Conservation (phyloP, 108 stramenopile genomes). For the Cyclotella cryptica region DNA sequence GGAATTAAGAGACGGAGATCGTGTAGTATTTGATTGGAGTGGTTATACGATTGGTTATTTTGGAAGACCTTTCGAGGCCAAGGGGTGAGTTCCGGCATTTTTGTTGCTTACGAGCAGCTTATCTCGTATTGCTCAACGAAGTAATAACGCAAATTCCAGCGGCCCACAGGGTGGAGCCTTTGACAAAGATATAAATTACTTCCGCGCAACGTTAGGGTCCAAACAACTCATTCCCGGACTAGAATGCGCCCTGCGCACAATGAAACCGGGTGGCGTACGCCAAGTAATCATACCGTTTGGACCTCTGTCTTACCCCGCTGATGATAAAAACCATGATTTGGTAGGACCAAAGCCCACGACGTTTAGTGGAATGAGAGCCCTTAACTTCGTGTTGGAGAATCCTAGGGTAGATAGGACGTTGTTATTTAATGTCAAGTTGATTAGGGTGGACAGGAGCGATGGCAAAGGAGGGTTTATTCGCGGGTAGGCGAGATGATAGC, state of each 20-base stretch:
- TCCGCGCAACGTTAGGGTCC: constrained; percentile 79
- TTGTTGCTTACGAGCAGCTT: not conserved
- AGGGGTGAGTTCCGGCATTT: constrained; percentile 58
- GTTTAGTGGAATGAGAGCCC: constrained; percentile 87
- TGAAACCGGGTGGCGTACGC: constrained; percentile 89
- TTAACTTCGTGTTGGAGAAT: constrained; percentile 95
- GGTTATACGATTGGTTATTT: constrained; percentile 97
- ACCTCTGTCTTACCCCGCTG: constrained; percentile 71
- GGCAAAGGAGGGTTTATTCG: constrained; percentile 78
- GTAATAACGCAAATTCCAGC: not conserved
- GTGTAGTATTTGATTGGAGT: constrained; percentile 95
- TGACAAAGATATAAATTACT: constrained; percentile 86
- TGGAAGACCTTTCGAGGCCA: constrained; percentile 92
- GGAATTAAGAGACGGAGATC: constrained; percentile 61
- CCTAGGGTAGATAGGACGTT: constrained; percentile 90
- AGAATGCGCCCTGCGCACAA: constrained; percentile 73
- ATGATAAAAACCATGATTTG: constrained; percentile 73
- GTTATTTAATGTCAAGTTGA: constrained; percentile 88
- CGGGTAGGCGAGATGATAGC: constrained; percentile 30
- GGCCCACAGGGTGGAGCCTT: constrained; percentile 91
- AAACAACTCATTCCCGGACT: constrained; percentile 77
- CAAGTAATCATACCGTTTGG: constrained; percentile 92
- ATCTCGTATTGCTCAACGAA: not conserved
- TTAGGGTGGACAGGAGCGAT: constrained; percentile 92
- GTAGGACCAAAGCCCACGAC: constrained; percentile 94